Base-by-base conservation (phyloP, 2,329 filamentous ascomycete species). In the Alternaria longipes region DNA sequence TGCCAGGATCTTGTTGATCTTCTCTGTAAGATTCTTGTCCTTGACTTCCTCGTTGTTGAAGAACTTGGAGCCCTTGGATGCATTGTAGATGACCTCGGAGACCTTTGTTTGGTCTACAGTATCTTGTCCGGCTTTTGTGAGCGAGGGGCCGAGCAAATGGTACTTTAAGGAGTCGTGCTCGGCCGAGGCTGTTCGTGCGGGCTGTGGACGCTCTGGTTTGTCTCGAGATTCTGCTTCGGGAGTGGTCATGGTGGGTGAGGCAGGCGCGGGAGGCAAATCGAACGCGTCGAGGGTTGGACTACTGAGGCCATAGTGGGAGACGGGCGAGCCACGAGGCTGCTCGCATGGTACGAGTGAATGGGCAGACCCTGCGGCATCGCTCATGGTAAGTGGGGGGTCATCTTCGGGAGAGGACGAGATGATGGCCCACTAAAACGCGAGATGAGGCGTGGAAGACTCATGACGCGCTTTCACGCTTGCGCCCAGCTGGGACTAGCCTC, bases 11-110 rank as follows among this genome's bases (percentile, higher is more conserved):
- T 87, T 86, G 54, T 90, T 87, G 70, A 98, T 97, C 78, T 97
- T 97, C 57, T 89, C 84, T 0, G 94, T 97, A 20, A 98, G 86
- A 45, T 87, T 85, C 71, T 90, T 90, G 81, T 98, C 94, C 70
- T 90, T 90, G 58, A 82, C 85, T 76, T 97, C 91, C 78, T 99
- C 95, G 61, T 94, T 92, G 69, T 90, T 92, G 85, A 98, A 99
- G 82, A 90, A 99, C 77, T 97, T 97, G 68, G 93, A 97, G 49
- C 95, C 95, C 76, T 96, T 97, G 16, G 93, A 97, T 11, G 94
- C 93, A 78, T 97, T 93, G 81, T 97, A 98, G 62, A 99, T 99
- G 69, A 98, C 90, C 71, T 98, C 94, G 3, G 94, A 96, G 51
- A 99, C 93, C 82, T 95, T 97, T 65, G 86, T 86, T 81, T 98